Evolutionary conservation across 805 yeast species (phyloP).

Genomic region (Saturnispora sanitii): DNA sequence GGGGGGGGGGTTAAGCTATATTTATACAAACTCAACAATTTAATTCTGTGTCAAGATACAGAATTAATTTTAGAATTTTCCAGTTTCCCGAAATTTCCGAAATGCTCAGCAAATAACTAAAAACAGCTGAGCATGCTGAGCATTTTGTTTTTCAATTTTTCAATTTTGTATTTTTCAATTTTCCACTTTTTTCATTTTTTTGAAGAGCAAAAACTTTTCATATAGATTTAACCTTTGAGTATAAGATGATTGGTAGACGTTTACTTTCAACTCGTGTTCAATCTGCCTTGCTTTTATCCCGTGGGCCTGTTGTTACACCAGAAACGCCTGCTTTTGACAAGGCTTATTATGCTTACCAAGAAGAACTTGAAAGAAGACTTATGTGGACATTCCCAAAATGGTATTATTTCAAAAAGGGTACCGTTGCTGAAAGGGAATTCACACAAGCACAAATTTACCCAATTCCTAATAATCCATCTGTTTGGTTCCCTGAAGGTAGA

Average conservation of each 20-base stretch:
- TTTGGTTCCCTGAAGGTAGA: conserved; percentile 71
- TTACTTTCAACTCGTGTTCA: not conserved
- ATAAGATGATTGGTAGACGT: not conserved
- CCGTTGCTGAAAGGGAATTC: conserved; percentile 76
- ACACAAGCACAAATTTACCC: conserved; percentile 70
- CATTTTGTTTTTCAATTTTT: too few species aligned
- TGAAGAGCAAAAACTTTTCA: not conserved
- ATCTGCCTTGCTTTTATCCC: conserved; percentile 33
- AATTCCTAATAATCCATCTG: conserved; percentile 58
- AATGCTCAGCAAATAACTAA: not conserved
- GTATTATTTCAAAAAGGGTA: conserved; percentile 84
- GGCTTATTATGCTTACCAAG: conserved; percentile 73
- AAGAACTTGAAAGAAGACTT: conserved; percentile 75
- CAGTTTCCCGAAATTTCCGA: conserved; percentile 1
- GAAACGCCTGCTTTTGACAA: conserved; percentile 63
- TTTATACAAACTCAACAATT: too few species aligned
- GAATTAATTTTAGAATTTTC: not conserved
- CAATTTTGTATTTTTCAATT: too few species aligned
- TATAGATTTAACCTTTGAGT: too few species aligned
- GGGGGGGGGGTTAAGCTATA: too few species aligned
- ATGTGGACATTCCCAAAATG: conserved; percentile 98
- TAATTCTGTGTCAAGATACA: not conserved
- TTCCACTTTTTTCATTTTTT: too few species aligned
- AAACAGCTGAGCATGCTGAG: too few species aligned
- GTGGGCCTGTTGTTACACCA: conserved; percentile 79